A percentile compares a stretch with the other conserved stretches of the same genome.
phyloP scores from a whole-genome alignment of 768 basidiomycete species.

The Flagelloscypha sp. region DNA sequence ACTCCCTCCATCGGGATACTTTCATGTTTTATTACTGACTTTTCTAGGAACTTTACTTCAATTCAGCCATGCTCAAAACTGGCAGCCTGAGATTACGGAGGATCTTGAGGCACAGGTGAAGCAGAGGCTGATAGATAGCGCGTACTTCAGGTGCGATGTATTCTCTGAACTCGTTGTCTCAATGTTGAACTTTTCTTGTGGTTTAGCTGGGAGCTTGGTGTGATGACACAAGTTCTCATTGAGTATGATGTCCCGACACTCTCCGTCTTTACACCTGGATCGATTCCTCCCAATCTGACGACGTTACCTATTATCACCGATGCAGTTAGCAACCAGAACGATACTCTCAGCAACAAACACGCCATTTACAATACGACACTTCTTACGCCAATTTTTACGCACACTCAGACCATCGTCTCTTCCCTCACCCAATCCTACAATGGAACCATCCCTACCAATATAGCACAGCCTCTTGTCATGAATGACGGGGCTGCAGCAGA shows the following conservation, averaged over 20 bases:
- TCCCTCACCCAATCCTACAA: slow-evolving; percentile 36
- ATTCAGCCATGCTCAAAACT: no score
- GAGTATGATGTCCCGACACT: slow-evolving; percentile 36
- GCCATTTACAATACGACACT: slow-evolving; percentile 17
- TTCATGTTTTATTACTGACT: no score
- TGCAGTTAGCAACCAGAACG: no score
- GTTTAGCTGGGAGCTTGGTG: slow-evolving; percentile 49
- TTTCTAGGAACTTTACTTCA: no score
- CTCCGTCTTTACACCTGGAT: slow-evolving; percentile 32
- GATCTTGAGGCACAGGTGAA: no score
- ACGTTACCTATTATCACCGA: slow-evolving; percentile 22
- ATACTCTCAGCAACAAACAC: no score
- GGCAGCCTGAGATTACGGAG: no score
- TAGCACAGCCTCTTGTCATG: slow-evolving; percentile 50
- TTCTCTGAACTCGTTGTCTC: no score
- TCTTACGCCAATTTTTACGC: slow-evolving; percentile 48
- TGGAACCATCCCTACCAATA: slow-evolving; percentile 37
- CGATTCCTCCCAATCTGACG: slow-evolving; percentile 31
- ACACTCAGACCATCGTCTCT: slow-evolving; percentile 42
- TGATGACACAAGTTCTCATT: slow-evolving; percentile 41
- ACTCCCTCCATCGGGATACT: no score
- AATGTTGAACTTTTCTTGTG: background rate
- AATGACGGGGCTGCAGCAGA: slow-evolving; percentile 63
- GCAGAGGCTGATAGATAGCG: no score
- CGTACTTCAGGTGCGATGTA: no score